Conservation (phyloP, 2,329 filamentous ascomycete genomes). For the Ophiobolus disseminans region DNA sequence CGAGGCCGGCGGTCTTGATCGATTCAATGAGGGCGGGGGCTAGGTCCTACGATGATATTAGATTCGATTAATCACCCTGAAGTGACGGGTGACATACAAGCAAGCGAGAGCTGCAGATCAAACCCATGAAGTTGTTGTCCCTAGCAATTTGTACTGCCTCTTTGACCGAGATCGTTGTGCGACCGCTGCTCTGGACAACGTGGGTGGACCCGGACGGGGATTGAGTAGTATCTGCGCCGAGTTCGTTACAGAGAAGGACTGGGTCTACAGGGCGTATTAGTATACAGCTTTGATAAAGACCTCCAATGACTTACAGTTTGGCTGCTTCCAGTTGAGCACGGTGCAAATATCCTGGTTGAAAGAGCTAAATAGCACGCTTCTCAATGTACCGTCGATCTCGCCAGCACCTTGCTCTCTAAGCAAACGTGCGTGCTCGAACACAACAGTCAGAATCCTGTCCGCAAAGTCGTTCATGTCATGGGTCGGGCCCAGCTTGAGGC, state of each 20-base stretch:
- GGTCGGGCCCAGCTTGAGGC: constrained; percentile 73
- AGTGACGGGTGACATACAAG: constrained; percentile 72
- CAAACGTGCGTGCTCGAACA: constrained; percentile 87
- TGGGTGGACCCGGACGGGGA: constrained; percentile 43
- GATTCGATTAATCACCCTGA: no score
- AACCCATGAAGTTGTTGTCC: constrained; percentile 97
- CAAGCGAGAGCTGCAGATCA: constrained; percentile 87
- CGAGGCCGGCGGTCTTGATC: constrained; percentile 92
- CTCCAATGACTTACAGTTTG: constrained; percentile 71
- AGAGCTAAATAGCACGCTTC: constrained; percentile 92
- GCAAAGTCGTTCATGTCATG: constrained; percentile 86
- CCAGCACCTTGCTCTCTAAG: constrained; percentile 64
- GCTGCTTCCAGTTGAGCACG: constrained; percentile 98
- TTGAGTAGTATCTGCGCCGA: constrained; percentile 67
- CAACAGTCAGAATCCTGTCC: constrained; percentile 80
- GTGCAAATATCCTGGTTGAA: constrained; percentile 91
- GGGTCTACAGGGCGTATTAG: constrained; percentile 64
- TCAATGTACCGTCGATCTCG: constrained; percentile 69
- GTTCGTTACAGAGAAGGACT: constrained; percentile 91
- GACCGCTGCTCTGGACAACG: constrained; percentile 67
- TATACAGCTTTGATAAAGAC: neutral
- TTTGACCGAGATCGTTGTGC: constrained; percentile 85
- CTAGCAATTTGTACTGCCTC: constrained; percentile 92
- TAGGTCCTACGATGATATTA: constrained; percentile 70
- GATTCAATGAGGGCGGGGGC: constrained; percentile 90